Evolutionary conservation across 805 yeast genomes (phyloP), one percentile per base, ranked within the genome.

Genomic region (Diddensiella santjacobensis): DNA sequence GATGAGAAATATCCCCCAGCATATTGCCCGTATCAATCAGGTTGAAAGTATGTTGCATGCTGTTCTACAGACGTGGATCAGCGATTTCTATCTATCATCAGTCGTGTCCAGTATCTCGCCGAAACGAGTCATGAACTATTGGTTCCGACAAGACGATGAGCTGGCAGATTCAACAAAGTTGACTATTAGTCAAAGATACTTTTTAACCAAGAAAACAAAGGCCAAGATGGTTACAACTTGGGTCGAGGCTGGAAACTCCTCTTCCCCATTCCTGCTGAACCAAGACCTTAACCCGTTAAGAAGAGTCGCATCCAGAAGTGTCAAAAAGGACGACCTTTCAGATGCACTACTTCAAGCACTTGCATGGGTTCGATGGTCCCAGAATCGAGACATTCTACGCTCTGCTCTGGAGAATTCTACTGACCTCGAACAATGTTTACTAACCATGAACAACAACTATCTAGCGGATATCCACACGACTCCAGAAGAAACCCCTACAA

Each of bases 301-400:
- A n/a, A 13, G 31, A 11, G 10, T 4, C 6, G 38, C 2, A 11
- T 15, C 5, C n/a, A 37, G 8, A 8, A 26, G 31, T 8, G 63
- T 60, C 18, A 83, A 83, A 59, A 75, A 77, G 38, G 90, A 83
- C 59, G 90, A 83, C 60, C 65, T 83, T 47, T 76, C 81, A 5
- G 90, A 83, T 60, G 71, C 83, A 0, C 65, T 83, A n/a, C 64
- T 83, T 13, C 87, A 83, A 60, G 84, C 79, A 1, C 50, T 81
- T 2, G 71, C 77, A 0, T 75, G 78, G 71, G 45, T 68, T 11
- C 58, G 65, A 10, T 80, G 82, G 77, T 66, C 70, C 31, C 37
- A 54, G 3, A 71, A 69, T 49, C 37, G 40, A 13, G 22, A 22
- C 13, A 23, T 31, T 22, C 40, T 52, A 8, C 22, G 20, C 20